Base-by-base conservation (phyloP, 768 basidiomycete genomes). In the Boletus rufocinnamomeus region DNA sequence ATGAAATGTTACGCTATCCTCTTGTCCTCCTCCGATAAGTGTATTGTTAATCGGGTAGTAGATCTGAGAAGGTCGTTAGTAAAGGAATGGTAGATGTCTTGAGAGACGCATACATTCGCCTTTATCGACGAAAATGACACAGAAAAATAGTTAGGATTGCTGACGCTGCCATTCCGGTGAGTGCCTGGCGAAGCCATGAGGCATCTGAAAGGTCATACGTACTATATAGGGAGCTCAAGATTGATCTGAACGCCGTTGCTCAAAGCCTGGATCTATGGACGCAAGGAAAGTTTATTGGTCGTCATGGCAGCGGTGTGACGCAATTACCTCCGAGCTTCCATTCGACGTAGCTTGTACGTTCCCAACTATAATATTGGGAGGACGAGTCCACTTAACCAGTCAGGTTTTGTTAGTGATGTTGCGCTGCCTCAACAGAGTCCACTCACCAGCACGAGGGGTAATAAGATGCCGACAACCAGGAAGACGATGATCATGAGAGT, bases 81-180 rank as follows among this genome's bases (percentile, higher is more conserved):
- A 32, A 53, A 34, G 49, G 7, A n/a, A 23, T 44, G 2, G 41
- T 10, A 27, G 9, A 49, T 21, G 0, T 11, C 60, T 72, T 8
- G 21, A 23, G 19, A 38, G 43, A 32, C 27, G 44, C 70, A 52
- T 70, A 88, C 88, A 41, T 86, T 72, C 5, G 86, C 87, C 45
- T 81, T 77, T 61, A 94, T 82, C 56, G 81, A 80, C 53, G 81
- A 80, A 71, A 94, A 80, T 21, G 78, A 79, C 11, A 89, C 86
- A 10, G 80, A 72, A 68, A 94, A 91, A 73, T 84, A 91, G 70
- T 93, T 93, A 30, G 91, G 92, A 66, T 94, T 94, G 67, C 76
- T 76, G 54, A 93, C 88, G 30, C 91, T 93, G 63, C 55, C 30
- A 6, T 55, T 56, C 44, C 10, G 34, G 40, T 65, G n/a, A 60